Percentiles rank a stretch among this genome's conserved stretches.
Evolutionary conservation across 192 early-diverging fungal species (phyloP).

Genomic region (Pilaira anomala): DNA sequence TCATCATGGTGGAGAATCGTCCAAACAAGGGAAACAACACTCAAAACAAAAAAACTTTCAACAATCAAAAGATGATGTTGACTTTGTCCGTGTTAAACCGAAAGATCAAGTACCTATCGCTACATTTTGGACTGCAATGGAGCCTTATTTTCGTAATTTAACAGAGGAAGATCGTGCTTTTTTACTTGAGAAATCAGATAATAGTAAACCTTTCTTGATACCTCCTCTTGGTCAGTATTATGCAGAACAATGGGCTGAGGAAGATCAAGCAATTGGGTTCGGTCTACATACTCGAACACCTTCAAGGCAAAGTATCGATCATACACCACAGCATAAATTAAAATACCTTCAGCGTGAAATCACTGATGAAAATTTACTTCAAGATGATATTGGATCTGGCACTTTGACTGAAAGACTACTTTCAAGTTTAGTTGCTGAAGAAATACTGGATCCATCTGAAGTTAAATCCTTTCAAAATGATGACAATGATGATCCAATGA

Average conservation of each 20-base stretch:
- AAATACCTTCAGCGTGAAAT: conserved; percentile 32
- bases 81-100: conserved; percentile 37
- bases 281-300: conserved; percentile 23
- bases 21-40: conserved; percentile 13
- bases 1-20: not conserved
- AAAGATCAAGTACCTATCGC: conserved; percentile 76
- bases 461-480: conserved; percentile 2
- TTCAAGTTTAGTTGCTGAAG: conserved; percentile 64
- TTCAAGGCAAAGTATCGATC: conserved; percentile 18
- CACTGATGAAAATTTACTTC: conserved; percentile 29
- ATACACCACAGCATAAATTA: conserved; percentile 2
- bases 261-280: conserved; percentile 54
- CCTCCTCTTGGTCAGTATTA: conserved; percentile 83
- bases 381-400: conserved; percentile 30
- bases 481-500: conserved; percentile 17
- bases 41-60: conserved; percentile 3
- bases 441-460: conserved; percentile 47
- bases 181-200: conserved; percentile 52
- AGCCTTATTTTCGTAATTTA: conserved; percentile 82
- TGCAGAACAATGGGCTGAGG: conserved; percentile 59
- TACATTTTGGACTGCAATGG: conserved; percentile 80
- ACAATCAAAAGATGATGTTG: conserved; percentile 20
- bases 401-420: conserved; percentile 80
- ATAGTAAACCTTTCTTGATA: conserved; percentile 57
- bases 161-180: conserved; percentile 79